Evolutionary conservation across 106 monocot species (phyloP).

Genomic region (Chionographis japonica): DNA sequence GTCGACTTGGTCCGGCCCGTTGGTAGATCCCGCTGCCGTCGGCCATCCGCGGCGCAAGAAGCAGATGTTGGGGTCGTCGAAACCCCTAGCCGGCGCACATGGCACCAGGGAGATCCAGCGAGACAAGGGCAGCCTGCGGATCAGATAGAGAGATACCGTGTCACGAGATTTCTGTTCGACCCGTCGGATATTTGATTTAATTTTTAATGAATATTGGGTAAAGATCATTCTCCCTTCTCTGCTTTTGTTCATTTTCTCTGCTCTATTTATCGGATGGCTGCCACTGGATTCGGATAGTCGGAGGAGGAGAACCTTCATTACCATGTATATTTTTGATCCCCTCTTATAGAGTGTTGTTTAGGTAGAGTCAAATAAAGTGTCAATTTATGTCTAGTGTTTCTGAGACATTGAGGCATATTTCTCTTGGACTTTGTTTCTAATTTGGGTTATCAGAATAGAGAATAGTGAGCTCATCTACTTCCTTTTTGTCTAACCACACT

Average conservation of each 20-base stretch:
- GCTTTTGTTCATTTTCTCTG: neutral
- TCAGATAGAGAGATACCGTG: conserved; percentile 6
- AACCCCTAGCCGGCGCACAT: conserved; percentile 4
- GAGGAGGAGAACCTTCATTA: neutral
- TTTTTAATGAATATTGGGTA: neutral
- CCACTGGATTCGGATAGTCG: neutral
- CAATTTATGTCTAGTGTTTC: too few species aligned
- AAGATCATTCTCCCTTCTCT: neutral
- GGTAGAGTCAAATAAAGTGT: too few species aligned
- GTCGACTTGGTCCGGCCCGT: conserved; percentile 63
- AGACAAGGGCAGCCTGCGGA: conserved; percentile 18
- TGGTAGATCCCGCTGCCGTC: conserved; percentile 26
- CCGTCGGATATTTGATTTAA: neutral
- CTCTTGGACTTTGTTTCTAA: too few species aligned
- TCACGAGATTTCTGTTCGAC: neutral
- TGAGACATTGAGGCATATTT: too few species aligned
- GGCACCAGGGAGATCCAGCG: conserved; percentile 9
- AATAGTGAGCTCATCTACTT: too few species aligned
- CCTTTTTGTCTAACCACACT: too few species aligned
- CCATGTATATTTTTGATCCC: conserved; percentile 4
- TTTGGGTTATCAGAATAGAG: too few species aligned
- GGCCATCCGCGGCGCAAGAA: conserved; percentile 33
- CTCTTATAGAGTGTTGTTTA: too few species aligned
- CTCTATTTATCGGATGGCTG: neutral
- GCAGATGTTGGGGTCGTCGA: conserved; percentile 14